Evolutionary conservation across 148 eudicot species (phyloP).

Genomic region (Chenopodium quinoa): DNA sequence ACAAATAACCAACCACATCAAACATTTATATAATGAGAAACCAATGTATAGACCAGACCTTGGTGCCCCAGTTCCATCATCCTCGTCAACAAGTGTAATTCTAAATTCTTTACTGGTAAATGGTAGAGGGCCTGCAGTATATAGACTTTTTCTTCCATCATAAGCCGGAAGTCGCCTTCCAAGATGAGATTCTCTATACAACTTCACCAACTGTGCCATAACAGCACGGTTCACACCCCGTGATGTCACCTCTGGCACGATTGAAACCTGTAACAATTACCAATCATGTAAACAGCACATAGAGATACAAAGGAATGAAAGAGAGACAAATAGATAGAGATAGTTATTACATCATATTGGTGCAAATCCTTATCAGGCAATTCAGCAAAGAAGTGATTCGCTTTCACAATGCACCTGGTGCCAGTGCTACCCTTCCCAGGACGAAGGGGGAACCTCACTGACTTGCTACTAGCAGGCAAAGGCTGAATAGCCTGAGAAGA

Average conservation of each 20-base stretch:
- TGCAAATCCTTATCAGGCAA: constrained; percentile 93
- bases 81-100: constrained; percentile 62
- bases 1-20: not conserved
- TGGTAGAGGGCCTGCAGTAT: constrained; percentile 87
- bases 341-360: constrained; percentile 66
- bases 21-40: not conserved
- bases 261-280: constrained; percentile 54
- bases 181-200: constrained; percentile 70
- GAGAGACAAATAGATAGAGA: not conserved
- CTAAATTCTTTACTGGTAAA: constrained; percentile 61
- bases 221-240: constrained; percentile 73
- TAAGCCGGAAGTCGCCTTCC: constrained; percentile 82
- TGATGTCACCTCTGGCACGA: constrained; percentile 78
- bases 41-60: constrained; percentile 31
- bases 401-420: constrained; percentile 67
- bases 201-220: constrained; percentile 58
- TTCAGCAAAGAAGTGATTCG: constrained; percentile 92
- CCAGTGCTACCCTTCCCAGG: constrained; percentile 92
- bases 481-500: constrained; percentile 63
- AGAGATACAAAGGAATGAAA: not conserved
- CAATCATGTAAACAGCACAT: not conserved
- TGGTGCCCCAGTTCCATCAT: constrained; percentile 57
- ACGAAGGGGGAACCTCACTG: constrained; percentile 76
- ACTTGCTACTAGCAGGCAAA: constrained; percentile 66
- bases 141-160: constrained; percentile 85